Base-by-base conservation (phyloP, 148 eudicot species). In the Rhododendron simsii region DNA sequence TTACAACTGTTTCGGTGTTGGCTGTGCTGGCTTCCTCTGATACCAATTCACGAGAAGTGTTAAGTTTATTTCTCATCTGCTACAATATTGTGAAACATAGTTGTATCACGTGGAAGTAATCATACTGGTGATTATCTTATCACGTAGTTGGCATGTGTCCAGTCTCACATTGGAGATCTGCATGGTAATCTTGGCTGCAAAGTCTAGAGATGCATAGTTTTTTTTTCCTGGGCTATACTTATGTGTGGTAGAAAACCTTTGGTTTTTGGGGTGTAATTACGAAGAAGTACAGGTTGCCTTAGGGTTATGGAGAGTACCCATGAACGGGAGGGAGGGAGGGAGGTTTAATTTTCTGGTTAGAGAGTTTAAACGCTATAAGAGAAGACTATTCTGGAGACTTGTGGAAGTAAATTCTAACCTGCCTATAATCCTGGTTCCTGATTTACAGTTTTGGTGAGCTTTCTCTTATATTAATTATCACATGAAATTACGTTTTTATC, bases 41-140 rank as follows among this genome's bases (percentile, higher is more conserved):
- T 21, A 28, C 33, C 37, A 26, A 50, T 50, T 50, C 82, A 4
- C 5, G 26, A 5, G 21, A 12, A 23, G 28, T 51, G 37, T 50
- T 16, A 15, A 15, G 33, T 55, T 33, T 81, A 2, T 33, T 55
- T 20, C 47, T 35, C 12, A 35, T 16, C 28, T 57, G 16, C 4
- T 35, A 81, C 26, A 7, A 18, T 48, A 37, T 26, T 23, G 55
- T n/a, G 57, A 45, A 78, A 78, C 30, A n/a, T 44, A n/a, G 12
- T 78, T n/a, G 7, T 78, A 20, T 12, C 9, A 47, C 48, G 57
- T 44, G 9, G 57, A 78, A 47, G 35, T 78, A 45, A 28, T 78
- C 81, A 26, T 47, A 48, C 1, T 78, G 20, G 51, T 78, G 81
- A 78, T 78, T 78, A 48, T 78, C 81, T 78, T 78, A n/a, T 78